These are phyloP conservation scores for Penicillium sp. DNA, from an alignment of 2,329 filamentous ascomycete species.

Conservation along the genomic window DNA sequence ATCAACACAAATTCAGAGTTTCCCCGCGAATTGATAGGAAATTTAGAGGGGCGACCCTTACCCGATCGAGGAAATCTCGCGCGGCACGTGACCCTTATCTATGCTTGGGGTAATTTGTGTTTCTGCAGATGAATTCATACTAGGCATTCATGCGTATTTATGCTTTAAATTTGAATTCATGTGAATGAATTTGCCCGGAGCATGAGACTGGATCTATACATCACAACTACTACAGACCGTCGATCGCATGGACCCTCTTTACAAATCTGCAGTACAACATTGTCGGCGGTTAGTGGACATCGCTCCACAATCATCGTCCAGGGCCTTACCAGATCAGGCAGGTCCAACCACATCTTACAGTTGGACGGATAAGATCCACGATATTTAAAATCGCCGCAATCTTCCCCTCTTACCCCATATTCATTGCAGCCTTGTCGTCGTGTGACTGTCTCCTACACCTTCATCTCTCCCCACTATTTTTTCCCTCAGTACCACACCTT, in stretches of 20 bases:
- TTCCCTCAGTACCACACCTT: neutral
- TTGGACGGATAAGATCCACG: constrained; percentile 16
- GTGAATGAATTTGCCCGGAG: neutral
- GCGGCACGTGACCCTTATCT: constrained; percentile 20
- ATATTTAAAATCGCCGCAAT: constrained; percentile 12
- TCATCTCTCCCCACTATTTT: neutral
- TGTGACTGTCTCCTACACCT: neutral
- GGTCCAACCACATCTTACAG: constrained; percentile 26
- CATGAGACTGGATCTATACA: neutral
- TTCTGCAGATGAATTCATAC: neutral
- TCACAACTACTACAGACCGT: neutral
- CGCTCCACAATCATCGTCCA: constrained; percentile 1
- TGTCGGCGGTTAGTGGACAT: neutral
- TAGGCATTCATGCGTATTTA: neutral
- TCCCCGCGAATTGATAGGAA: constrained; percentile 23
- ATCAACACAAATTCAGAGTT: neutral
- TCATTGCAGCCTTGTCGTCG: constrained; percentile 10
- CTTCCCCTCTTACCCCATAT: constrained; percentile 1
- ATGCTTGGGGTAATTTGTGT: neutral
- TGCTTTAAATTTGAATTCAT: neutral
- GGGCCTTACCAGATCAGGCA: constrained; percentile 26
- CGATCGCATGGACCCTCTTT: neutral
- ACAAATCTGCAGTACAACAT: neutral
- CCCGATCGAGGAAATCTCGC: constrained; percentile 22
- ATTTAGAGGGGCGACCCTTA: constrained; percentile 13